These are phyloP conservation scores for Colletotrichum sp. DNA, from an alignment of 2,329 filamentous ascomycete genomes.

Conservation along the genomic window DNA sequence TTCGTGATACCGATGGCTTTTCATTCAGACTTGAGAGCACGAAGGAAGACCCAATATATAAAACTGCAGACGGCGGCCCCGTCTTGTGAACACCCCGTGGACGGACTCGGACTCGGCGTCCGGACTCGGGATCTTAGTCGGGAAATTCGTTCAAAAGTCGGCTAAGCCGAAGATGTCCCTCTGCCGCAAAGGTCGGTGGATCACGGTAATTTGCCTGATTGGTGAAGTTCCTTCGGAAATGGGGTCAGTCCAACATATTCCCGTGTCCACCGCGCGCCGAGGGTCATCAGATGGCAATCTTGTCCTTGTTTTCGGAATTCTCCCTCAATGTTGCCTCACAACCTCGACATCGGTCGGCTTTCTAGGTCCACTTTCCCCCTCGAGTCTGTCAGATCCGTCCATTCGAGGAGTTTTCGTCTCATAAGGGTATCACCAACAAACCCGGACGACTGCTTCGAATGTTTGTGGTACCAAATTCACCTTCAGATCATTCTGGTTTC, in stretches of 20 bases:
- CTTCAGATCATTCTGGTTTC: neutral
- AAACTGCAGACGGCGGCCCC: neutral
- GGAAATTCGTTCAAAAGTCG: neutral
- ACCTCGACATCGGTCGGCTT: neutral
- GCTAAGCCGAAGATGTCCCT: neutral
- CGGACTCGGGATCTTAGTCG: neutral
- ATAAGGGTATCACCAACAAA: neutral
- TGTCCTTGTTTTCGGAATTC: neutral
- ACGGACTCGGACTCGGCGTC: neutral
- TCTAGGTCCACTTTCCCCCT: no score
- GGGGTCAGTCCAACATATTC: neutral
- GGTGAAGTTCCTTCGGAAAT: neutral
- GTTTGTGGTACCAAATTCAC: neutral
- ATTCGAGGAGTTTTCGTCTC: neutral
- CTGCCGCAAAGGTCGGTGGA: neutral
- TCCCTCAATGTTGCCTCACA: neutral
- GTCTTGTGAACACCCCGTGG: neutral
- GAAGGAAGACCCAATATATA: neutral
- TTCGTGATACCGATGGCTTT: neutral
- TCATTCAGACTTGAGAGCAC: neutral
- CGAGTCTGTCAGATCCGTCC: no score
- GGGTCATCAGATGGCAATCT: no score
- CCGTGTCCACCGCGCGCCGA: neutral
- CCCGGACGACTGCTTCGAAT: neutral
- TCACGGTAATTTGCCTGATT: neutral